phyloP scores from a whole-genome alignment of 306 rosid species.

The Rubus idaeus region DNA sequence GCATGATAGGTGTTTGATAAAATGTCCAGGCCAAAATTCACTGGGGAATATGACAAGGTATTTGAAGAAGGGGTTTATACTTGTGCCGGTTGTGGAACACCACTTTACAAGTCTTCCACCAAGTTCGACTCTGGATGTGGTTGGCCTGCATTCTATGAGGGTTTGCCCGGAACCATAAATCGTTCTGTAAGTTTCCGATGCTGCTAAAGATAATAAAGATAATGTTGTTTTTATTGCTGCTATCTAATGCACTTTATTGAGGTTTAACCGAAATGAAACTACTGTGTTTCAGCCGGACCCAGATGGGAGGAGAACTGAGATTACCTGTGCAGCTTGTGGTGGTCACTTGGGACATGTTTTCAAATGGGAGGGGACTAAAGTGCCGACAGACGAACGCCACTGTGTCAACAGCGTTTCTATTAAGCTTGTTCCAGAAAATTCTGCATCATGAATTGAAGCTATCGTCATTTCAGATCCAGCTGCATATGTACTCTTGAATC shows the following conservation, averaged over 20 bases:
- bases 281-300: conserved; percentile 66
- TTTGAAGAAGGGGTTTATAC: conserved; percentile 73
- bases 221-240: background rate
- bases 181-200: conserved; percentile 51
- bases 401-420: conserved; percentile 84
- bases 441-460: conserved; percentile 30
- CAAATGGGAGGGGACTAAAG: conserved; percentile 76
- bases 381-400: conserved; percentile 85
- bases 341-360: conserved; percentile 86
- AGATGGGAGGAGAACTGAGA: conserved; percentile 88
- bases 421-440: conserved; percentile 50
- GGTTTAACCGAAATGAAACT: background rate
- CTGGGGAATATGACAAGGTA: conserved; percentile 77
- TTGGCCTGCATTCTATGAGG: conserved; percentile 96
- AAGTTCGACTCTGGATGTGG: conserved; percentile 91
- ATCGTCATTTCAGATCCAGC: background rate
- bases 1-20: background rate
- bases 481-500: background rate
- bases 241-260: background rate
- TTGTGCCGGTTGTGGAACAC: conserved; percentile 79
- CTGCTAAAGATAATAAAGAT: background rate
- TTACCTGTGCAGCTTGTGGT: conserved; percentile 85
- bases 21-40: conserved; percentile 59
- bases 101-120: conserved; percentile 74
- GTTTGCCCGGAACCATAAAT: conserved; percentile 81